Evolutionary conservation across 202 grass and related monocot genomes (phyloP), one percentile per base, ranked within the genome.

Genomic region (Brachypodium distachyon): DNA sequence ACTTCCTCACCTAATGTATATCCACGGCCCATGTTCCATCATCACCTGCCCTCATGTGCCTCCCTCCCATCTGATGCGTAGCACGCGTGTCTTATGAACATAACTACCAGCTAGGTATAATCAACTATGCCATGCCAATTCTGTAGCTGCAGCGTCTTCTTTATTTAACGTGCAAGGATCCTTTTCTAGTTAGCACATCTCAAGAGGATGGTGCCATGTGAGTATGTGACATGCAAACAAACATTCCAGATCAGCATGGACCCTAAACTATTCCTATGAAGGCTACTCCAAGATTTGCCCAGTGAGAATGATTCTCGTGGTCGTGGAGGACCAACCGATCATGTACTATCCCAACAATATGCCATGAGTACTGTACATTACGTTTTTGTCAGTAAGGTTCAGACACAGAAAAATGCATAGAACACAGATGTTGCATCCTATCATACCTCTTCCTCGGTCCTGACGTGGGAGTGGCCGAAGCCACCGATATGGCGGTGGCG

Each of bases 401-500:
- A 37, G 17, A 12, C 14, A n/a, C n/a, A n/a, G 9, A 27, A 66
- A 25, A 5, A 10, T 28, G 39, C 64, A 28, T 10, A 23, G 8
- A 32, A 50, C 25, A 58, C 12, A 36, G 42, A 41, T 77, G 33
- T 3, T 73, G 64, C n/a, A n/a, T n/a, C n/a, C n/a, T n/a, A 44
- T 10, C 5, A 32, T 85, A 94, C 88, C 88, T 94, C 85, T 33
- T 90, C 79, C 64, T 98, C 89, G 4, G 84, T 59, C 29, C 87
- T 89, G 31, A 54, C 64, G 23, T 79, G 80, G 18, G 80, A 63
- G 70, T 86, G 80, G 48, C 57, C 55, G 56, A 81, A 88, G 21
- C 78, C 83, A 74, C 64, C 50, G 3, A 76, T 44, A 11, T 70
- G 83, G 70, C 73, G 84, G 55, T 70, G 78, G 29, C 80, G 80